These are phyloP conservation scores for Leccinellum rugosiceps DNA, from an alignment of 768 basidiomycete genomes.

Conservation along the genomic window DNA sequence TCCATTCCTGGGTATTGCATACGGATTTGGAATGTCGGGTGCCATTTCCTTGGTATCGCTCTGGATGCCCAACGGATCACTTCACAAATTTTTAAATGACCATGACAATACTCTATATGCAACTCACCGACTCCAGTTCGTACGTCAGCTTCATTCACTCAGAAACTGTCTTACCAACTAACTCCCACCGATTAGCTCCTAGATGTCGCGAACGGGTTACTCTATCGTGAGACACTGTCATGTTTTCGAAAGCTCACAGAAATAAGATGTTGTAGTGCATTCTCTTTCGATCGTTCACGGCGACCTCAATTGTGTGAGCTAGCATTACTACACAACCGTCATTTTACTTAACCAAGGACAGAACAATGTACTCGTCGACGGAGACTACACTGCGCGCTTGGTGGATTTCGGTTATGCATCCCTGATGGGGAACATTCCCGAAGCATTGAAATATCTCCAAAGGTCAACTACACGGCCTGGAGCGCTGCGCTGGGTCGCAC, in stretches of 20 bases:
- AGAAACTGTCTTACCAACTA: neutral
- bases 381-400: neutral
- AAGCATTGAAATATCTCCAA: neutral
- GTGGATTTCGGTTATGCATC: neutral
- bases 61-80: neutral
- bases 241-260: neutral
- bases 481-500: neutral
- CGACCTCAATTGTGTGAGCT: neutral
- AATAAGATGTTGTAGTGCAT: neutral
- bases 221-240: neutral
- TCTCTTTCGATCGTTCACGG: neutral
- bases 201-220: neutral
- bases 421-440: neutral
- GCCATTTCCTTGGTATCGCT: neutral
- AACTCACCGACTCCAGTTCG: neutral
- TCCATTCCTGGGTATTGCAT: neutral
- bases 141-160: neutral
- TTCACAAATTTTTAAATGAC: neutral
- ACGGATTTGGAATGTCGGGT: neutral
- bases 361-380: neutral
- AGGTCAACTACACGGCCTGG: neutral
- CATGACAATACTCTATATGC: neutral
- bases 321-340: neutral
- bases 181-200: neutral
- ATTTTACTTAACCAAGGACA: neutral